Percentiles rank a stretch among this genome's conserved stretches.
phyloP scores from a whole-genome alignment of 1,284 basidiomycete genomes.

The Marasmius sp. region DNA sequence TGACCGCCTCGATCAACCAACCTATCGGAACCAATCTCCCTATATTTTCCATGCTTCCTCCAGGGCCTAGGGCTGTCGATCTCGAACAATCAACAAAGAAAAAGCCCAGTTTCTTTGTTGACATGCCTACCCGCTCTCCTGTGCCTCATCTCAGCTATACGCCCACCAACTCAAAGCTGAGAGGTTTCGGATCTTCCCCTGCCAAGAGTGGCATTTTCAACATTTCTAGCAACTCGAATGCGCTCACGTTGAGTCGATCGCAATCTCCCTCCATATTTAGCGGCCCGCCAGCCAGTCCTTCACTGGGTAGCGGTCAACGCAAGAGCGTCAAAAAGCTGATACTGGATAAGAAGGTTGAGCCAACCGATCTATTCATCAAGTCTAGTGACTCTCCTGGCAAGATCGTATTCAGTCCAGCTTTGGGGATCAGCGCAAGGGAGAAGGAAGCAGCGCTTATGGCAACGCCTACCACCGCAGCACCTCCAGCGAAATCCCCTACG shows the following conservation, averaged over 20 bases:
- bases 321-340: conserved; percentile 95
- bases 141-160: conserved; percentile 63
- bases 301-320: conserved; percentile 66
- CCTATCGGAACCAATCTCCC: conserved; percentile 87
- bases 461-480: conserved; percentile 21
- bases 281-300: conserved; percentile 62
- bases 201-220: conserved; percentile 35
- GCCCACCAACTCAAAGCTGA: conserved; percentile 64
- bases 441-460: conserved; percentile 49
- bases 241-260: conserved; percentile 49
- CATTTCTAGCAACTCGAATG: conserved; percentile 49
- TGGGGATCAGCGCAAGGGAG: conserved; percentile 72
- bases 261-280: conserved; percentile 45
- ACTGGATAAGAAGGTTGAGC: conserved; percentile 78
- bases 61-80: conserved; percentile 60
- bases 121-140: conserved; percentile 65
- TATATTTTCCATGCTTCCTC: conserved; percentile 72
- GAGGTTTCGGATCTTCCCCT: conserved; percentile 62
- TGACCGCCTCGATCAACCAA: conserved; percentile 87
- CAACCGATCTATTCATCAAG: conserved; percentile 66
- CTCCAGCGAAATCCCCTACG: conserved; percentile 38
- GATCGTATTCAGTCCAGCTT: conserved; percentile 69
- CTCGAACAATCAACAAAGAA: conserved; percentile 69
- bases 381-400: conserved; percentile 47
- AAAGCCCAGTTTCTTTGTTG: conserved; percentile 69